phyloP scores from a whole-genome alignment of 2,329 filamentous ascomycete species.

The Aspergillus sp. region DNA sequence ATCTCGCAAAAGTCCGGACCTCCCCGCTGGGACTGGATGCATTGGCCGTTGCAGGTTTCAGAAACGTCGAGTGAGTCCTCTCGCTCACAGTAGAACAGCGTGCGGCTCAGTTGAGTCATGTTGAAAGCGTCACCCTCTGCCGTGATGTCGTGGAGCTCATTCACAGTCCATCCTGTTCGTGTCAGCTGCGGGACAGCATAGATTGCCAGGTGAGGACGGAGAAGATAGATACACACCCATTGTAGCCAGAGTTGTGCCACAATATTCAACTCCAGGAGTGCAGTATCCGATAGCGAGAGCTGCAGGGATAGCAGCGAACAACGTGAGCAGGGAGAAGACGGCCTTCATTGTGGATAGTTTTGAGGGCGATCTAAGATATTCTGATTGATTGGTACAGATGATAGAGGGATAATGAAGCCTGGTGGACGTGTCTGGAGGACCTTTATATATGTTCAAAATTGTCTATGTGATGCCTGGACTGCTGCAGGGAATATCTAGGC shows the following conservation, averaged over 20 bases:
- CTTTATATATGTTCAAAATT: too few relatives aligned
- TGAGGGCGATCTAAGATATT: background rate
- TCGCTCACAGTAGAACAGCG: background rate
- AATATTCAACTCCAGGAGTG: background rate
- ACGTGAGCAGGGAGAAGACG: background rate
- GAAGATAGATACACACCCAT: background rate
- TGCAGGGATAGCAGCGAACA: background rate
- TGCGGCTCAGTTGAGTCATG: background rate
- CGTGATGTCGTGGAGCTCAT: background rate
- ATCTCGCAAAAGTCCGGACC: background rate
- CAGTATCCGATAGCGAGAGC: background rate
- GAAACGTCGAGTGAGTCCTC: background rate
- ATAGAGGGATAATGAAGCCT: too few relatives aligned
- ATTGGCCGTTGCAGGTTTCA: background rate
- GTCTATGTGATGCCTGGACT: too few relatives aligned
- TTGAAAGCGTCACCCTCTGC: background rate
- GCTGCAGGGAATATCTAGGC: too few relatives aligned
- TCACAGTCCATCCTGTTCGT: background rate
- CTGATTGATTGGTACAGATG: too few relatives aligned
- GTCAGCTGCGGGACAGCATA: background rate
- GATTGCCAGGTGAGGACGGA: background rate
- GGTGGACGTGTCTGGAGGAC: too few relatives aligned
- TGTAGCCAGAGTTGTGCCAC: background rate
- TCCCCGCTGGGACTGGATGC: background rate
- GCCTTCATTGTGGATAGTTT: background rate